Evolutionary conservation across 192 early-diverging fungal species (phyloP).

Genomic region (Umbelopsis sp.): DNA sequence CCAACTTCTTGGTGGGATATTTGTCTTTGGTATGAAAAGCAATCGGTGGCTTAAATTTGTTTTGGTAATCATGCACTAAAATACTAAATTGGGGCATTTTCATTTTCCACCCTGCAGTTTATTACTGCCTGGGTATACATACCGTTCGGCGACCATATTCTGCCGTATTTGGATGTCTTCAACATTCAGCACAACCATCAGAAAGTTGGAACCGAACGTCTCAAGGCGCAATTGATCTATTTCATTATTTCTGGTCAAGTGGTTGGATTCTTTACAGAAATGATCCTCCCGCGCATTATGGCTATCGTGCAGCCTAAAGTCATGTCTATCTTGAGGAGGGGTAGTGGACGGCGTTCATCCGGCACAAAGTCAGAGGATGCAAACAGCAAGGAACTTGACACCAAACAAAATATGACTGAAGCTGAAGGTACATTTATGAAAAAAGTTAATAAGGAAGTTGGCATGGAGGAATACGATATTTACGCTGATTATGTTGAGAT

Average conservation of each 20-base stretch:
- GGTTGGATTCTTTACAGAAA: slow-evolving; percentile 73
- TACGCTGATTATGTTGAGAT: slow-evolving; percentile 93
- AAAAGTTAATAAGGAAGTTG: slow-evolving; percentile 58
- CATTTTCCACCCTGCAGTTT: slow-evolving; percentile 37
- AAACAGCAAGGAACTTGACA: not conserved
- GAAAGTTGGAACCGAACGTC: slow-evolving; percentile 53
- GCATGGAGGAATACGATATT: slow-evolving; percentile 76
- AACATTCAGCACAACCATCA: slow-evolving; percentile 39
- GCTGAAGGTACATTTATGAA: slow-evolving; percentile 50
- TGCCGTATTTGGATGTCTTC: slow-evolving; percentile 46
- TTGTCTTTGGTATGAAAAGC: slow-evolving; percentile 60
- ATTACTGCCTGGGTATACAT: slow-evolving; percentile 89
- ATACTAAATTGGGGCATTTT: not conserved
- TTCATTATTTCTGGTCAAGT: slow-evolving; percentile 87
- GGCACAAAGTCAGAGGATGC: not conserved
- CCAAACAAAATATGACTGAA: slow-evolving; percentile 23
- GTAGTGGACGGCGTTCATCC: not conserved
- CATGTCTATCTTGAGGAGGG: not conserved
- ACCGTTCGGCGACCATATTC: slow-evolving; percentile 74
- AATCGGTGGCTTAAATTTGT: not conserved
- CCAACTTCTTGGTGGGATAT: slow-evolving; percentile 81
- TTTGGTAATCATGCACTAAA: no score
- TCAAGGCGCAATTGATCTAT: slow-evolving; percentile 66
- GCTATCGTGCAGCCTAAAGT: slow-evolving; percentile 41
- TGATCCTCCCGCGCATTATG: slow-evolving; percentile 69